Percentiles rank a stretch among this genome's conserved stretches.
Evolutionary conservation across 2,329 filamentous ascomycete species (phyloP).

Genomic region (Scopulariopsis brevicaulis): DNA sequence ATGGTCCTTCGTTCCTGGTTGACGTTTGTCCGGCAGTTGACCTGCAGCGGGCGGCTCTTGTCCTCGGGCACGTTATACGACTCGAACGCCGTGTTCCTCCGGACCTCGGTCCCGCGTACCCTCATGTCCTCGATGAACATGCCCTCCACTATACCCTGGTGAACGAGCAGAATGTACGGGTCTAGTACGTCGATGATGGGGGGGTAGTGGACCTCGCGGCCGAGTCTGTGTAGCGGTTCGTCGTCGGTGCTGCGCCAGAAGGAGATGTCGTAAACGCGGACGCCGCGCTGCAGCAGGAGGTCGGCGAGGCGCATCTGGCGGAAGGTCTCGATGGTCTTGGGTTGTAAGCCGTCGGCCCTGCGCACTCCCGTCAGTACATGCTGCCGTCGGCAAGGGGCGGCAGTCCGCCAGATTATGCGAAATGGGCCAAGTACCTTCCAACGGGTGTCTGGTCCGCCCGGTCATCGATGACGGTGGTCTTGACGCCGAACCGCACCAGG

Average conservation of each 20-base stretch:
- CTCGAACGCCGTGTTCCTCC: conserved; percentile 52
- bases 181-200: conserved; percentile 44
- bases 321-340: conserved; percentile 69
- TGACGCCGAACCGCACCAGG: conserved; percentile 55
- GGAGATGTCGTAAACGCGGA: conserved; percentile 62
- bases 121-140: conserved; percentile 58
- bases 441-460: conserved; percentile 55
- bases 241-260: conserved; percentile 52
- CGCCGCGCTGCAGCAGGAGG: conserved; percentile 52
- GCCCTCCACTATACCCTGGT: conserved; percentile 67
- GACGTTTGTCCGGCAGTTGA: conserved; percentile 39
- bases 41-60: conserved; percentile 30
- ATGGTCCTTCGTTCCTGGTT: conserved; percentile 38
- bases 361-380: conserved; percentile 5
- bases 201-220: conserved; percentile 59
- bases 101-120: conserved; percentile 51
- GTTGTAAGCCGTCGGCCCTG: conserved; percentile 62
- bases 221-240: conserved; percentile 44
- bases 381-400: not conserved
- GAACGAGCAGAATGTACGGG: conserved; percentile 46
- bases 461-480: conserved; percentile 56
- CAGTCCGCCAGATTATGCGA: not conserved
- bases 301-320: conserved; percentile 65
- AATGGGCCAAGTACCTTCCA: conserved; percentile 30
- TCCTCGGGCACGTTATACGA: conserved; percentile 37